Percentiles rank a stretch among this genome's conserved stretches.
phyloP scores from a whole-genome alignment of 495 filamentous ascomycete species.

The Penicillium verhagenii region DNA sequence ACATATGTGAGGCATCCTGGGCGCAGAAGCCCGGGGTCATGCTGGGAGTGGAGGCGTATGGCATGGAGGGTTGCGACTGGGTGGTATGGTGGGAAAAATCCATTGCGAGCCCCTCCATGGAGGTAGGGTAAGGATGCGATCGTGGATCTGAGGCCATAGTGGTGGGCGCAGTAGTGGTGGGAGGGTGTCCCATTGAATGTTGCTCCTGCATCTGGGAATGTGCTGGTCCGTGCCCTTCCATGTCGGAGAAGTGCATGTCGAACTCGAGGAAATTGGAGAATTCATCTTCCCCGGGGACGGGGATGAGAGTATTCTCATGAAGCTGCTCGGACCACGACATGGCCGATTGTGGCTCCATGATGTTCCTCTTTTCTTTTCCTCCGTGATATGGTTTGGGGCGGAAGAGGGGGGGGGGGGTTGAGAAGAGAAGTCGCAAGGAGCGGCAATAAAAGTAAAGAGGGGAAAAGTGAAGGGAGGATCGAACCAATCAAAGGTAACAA shows the following conservation, averaged over 20 bases:
- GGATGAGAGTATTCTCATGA: slow-evolving; percentile 32
- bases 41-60: slow-evolving; percentile 20
- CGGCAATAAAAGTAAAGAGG: background rate
- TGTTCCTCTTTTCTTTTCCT: background rate
- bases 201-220: slow-evolving; percentile 33
- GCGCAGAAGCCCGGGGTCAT: slow-evolving; percentile 42
- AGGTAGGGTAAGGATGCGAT: slow-evolving; percentile 24
- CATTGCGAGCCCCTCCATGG: slow-evolving; percentile 37
- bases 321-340: slow-evolving; percentile 44
- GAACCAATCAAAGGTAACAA: background rate
- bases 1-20: slow-evolving; percentile 44
- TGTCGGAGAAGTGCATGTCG: slow-evolving; percentile 48
- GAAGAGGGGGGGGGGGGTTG: background rate
- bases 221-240: slow-evolving; percentile 43
- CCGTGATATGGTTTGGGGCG: background rate
- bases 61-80: slow-evolving; percentile 21
- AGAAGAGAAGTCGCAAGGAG: background rate
- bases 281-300: slow-evolving; percentile 42
- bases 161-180: slow-evolving; percentile 33
- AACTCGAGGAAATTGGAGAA: slow-evolving; percentile 56
- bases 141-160: slow-evolving; percentile 29
- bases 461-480: background rate
- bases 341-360: slow-evolving; percentile 42
- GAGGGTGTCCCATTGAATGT: slow-evolving; percentile 22
- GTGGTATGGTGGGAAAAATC: slow-evolving; percentile 27